Conservation (phyloP, 495 filamentous ascomycete species). For the Geopyxis carbonaria region DNA sequence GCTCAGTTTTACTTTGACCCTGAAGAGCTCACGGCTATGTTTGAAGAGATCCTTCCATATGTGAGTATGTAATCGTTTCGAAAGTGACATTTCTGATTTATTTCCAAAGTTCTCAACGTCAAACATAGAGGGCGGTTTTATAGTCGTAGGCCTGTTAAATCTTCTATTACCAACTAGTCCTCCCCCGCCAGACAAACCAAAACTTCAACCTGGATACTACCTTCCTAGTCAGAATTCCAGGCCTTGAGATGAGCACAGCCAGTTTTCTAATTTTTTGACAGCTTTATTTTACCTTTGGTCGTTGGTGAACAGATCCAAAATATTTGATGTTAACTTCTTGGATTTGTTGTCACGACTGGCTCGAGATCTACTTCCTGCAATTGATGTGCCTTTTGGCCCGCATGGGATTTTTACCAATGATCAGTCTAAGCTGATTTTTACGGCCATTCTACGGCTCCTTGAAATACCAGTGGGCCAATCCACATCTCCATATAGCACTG, state of each 20-base stretch:
- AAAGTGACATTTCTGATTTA: constrained; percentile 15
- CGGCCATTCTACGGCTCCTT: constrained; percentile 68
- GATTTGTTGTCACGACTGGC: constrained; percentile 79
- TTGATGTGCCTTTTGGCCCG: constrained; percentile 64
- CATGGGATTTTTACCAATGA: constrained; percentile 84
- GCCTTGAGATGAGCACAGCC: too few species aligned
- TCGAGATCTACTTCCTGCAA: constrained; percentile 56
- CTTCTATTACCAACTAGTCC: constrained; percentile 74
- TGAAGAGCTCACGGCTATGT: constrained; percentile 61
- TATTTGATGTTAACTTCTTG: constrained; percentile 70
- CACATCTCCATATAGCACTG: constrained; percentile 69
- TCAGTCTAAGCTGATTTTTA: constrained; percentile 85
- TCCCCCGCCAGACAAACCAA: constrained; percentile 46
- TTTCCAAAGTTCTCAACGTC: constrained; percentile 64
- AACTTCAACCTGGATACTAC: constrained; percentile 65
- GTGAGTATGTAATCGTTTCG: constrained; percentile 12
- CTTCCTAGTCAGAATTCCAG: constrained; percentile 38
- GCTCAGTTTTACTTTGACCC: constrained; percentile 87
- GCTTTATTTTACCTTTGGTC: constrained; percentile 96
- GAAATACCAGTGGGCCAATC: constrained; percentile 96
- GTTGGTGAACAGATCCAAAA: constrained; percentile 71
- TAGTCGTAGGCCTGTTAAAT: constrained; percentile 72
- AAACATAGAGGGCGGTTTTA: constrained; percentile 71
- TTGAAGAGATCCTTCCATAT: constrained; percentile 86
- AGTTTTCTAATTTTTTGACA: constrained; percentile 13